Evolutionary conservation across 768 basidiomycete species (phyloP).

Genomic region (Serpula lacrymans): DNA sequence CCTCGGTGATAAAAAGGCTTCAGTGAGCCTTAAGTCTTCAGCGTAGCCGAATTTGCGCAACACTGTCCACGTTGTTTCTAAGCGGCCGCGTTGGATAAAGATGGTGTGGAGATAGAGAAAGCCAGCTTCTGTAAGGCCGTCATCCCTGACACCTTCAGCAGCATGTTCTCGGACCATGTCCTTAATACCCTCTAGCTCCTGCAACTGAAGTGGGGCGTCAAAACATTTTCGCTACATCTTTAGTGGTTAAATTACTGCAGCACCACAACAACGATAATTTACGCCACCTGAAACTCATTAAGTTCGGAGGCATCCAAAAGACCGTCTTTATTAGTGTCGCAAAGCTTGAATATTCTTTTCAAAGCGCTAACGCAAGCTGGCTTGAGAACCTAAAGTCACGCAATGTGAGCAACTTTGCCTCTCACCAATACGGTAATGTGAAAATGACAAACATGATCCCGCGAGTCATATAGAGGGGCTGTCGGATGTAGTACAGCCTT

Average conservation of each 20-base stretch:
- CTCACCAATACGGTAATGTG: conserved; percentile 5
- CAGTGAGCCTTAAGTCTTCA: conserved; percentile 86
- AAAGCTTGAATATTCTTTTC: conserved; percentile 92
- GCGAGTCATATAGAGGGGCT: conserved; percentile 93
- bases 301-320: conserved; percentile 86
- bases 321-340: conserved; percentile 93
- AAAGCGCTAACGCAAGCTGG: conserved; percentile 87
- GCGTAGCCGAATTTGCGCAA: conserved; percentile 94
- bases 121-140: conserved; percentile 87
- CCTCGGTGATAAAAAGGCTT: conserved; percentile 87
- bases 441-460: conserved; percentile 75
- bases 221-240: conserved; percentile 83
- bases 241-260: conserved; percentile 7
- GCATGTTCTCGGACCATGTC: conserved; percentile 84
- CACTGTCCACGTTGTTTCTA: conserved; percentile 98
- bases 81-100: conserved; percentile 92
- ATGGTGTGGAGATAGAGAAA: conserved; percentile 94
- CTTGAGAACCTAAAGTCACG: conserved; percentile 71
- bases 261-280: conserved; percentile 13
- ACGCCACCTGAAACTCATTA: conserved; percentile 97
- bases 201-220: conserved; percentile 83
- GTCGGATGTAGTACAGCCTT: conserved; percentile 97
- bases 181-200: conserved; percentile 95
- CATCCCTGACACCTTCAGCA: conserved; percentile 68
- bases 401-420: conserved; percentile 11